These are phyloP conservation scores for Lachnellula hyalina DNA, from an alignment of 2,329 filamentous ascomycete species.

Conservation along the genomic window DNA sequence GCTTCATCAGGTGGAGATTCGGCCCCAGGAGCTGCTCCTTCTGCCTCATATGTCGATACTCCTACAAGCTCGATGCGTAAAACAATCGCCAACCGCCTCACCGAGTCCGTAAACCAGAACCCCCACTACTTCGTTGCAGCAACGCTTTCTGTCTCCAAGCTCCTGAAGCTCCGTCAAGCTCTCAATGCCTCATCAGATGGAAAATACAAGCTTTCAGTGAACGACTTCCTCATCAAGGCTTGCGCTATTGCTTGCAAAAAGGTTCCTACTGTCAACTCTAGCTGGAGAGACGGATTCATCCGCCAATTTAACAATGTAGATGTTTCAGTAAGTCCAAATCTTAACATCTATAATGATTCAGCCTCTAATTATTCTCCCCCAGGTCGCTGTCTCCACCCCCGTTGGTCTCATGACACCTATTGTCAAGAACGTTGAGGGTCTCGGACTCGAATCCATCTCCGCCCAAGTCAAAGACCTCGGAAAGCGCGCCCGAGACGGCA, in stretches of 20 bases:
- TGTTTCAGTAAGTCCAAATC: constrained; percentile 70
- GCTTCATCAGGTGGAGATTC: constrained; percentile 49
- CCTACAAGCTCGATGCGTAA: constrained; percentile 93
- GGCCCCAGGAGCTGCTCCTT: constrained; percentile 46
- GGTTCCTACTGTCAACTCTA: constrained; percentile 92
- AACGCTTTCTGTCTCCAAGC: constrained; percentile 86
- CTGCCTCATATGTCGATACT: constrained; percentile 73
- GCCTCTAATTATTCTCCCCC: not conserved
- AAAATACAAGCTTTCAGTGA: constrained; percentile 99
- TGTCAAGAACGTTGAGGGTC: constrained; percentile 79
- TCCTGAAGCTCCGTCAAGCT: constrained; percentile 90
- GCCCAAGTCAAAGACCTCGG: constrained; percentile 90
- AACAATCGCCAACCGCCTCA: constrained; percentile 88
- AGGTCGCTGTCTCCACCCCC: constrained; percentile 61
- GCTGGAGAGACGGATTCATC: constrained; percentile 86
- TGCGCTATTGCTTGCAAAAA: constrained; percentile 83
- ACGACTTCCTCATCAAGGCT: constrained; percentile 99
- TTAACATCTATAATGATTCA: not conserved
- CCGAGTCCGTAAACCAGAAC: constrained; percentile 86
- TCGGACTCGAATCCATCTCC: constrained; percentile 86
- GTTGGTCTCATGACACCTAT: constrained; percentile 95
- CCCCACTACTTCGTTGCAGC: constrained; percentile 97
- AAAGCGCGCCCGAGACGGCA: constrained; percentile 91
- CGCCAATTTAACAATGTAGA: constrained; percentile 91
- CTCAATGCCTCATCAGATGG: constrained; percentile 85